phyloP scores from a whole-genome alignment of 495 filamentous ascomycete species.

The Aspergillus homomorphus region DNA sequence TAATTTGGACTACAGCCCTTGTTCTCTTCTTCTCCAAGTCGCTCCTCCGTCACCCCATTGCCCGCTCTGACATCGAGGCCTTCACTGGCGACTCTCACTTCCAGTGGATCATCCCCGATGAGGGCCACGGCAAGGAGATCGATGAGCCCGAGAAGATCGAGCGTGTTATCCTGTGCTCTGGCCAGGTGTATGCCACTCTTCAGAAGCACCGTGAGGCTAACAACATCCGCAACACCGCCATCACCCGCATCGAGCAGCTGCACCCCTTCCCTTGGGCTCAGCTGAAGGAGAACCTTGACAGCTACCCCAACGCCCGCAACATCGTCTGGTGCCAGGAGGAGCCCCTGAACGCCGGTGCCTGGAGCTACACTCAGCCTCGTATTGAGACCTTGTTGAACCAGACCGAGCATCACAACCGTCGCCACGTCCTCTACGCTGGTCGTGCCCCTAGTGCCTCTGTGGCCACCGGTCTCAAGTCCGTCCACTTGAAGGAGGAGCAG shows the following conservation, averaged over 20 bases:
- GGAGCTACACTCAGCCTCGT: slow-evolving; percentile 92
- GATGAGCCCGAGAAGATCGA: slow-evolving; percentile 83
- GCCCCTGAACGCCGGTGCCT: slow-evolving; percentile 92
- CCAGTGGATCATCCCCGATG: slow-evolving; percentile 90
- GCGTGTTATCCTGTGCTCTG: slow-evolving; percentile 89
- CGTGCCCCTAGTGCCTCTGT: slow-evolving; percentile 86
- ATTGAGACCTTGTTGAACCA: slow-evolving; percentile 93
- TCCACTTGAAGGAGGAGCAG: slow-evolving; percentile 90
- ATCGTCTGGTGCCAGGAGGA: slow-evolving; percentile 98
- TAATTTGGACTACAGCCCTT: slow-evolving; percentile 55
- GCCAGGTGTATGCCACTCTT: slow-evolving; percentile 89
- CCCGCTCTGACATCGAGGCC: slow-evolving; percentile 78
- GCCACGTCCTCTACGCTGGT: slow-evolving; percentile 96
- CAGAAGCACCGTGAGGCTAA: slow-evolving; percentile 85
- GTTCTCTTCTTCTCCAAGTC: slow-evolving; percentile 96
- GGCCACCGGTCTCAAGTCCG: slow-evolving; percentile 85
- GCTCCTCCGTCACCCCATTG: slow-evolving; percentile 80
- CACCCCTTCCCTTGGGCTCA: slow-evolving; percentile 99
- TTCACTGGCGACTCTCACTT: slow-evolving; percentile 91
- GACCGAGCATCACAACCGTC: slow-evolving; percentile 83
- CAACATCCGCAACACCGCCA: slow-evolving; percentile 79
- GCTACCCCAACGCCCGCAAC: slow-evolving; percentile 92
- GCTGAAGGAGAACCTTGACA: slow-evolving; percentile 91
- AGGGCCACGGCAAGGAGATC: slow-evolving; percentile 71
- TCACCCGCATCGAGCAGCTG: slow-evolving; percentile 94